A percentile compares a stretch with the other conserved stretches of the same genome.
Conservation (phyloP, 495 filamentous ascomycete genomes). For the Darksidea phi region DNA sequence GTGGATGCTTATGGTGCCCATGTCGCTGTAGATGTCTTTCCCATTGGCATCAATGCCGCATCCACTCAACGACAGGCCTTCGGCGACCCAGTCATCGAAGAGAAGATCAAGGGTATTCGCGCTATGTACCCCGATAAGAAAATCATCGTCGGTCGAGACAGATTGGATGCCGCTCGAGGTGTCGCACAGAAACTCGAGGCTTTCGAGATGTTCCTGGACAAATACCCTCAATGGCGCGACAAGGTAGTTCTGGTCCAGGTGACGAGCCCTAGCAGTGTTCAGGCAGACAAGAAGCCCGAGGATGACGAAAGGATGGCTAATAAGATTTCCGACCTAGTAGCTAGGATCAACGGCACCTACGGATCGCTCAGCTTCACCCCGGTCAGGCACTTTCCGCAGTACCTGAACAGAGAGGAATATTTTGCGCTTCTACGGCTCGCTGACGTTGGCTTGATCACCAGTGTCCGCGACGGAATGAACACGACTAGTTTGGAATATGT, state of each 20-base stretch:
- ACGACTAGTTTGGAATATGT: slow-evolving; percentile 92
- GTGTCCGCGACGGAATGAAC: slow-evolving; percentile 94
- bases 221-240: slow-evolving; percentile 82
- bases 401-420: slow-evolving; percentile 81
- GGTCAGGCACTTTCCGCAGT: slow-evolving; percentile 90
- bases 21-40: slow-evolving; percentile 84
- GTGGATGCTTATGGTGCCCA: slow-evolving; percentile 86
- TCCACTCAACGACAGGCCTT: slow-evolving; percentile 71
- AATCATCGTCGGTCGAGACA: slow-evolving; percentile 92
- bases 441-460: slow-evolving; percentile 87
- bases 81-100: slow-evolving; percentile 61
- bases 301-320: slow-evolving; percentile 69
- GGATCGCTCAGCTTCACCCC: slow-evolving; percentile 82
- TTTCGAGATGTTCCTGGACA: slow-evolving; percentile 84
- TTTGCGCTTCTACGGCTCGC: slow-evolving; percentile 84
- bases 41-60: slow-evolving; percentile 81
- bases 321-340: slow-evolving; percentile 82
- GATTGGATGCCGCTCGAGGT: slow-evolving; percentile 82
- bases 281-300: slow-evolving; percentile 68
- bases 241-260: slow-evolving; percentile 95
- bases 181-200: slow-evolving; percentile 91
- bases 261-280: slow-evolving; percentile 77
- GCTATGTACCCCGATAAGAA: slow-evolving; percentile 77
- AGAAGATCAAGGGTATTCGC: slow-evolving; percentile 64
- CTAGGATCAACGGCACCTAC: slow-evolving; percentile 84